Conservation (phyloP, 2,329 filamentous ascomycete species). For the Calonectria montana region DNA sequence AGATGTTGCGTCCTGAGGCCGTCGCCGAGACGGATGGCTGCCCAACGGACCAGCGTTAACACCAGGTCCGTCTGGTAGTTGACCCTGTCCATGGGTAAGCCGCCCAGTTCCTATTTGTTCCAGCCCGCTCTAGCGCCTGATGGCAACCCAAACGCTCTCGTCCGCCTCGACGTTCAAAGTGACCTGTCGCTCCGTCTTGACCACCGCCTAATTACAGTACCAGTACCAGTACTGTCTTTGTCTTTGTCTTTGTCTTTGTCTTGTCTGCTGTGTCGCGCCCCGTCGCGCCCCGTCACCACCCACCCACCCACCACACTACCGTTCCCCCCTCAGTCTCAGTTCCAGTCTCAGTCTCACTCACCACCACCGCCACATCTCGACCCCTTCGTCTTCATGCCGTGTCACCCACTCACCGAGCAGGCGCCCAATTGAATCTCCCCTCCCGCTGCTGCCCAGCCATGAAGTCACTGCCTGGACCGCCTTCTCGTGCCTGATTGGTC, state of each 20-base stretch:
- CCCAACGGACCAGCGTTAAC: conserved; percentile 9
- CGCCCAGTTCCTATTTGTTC: conserved; percentile 1
- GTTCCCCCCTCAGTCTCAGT: background rate
- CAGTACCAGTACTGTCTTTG: too few relatives aligned
- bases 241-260: too few relatives aligned
- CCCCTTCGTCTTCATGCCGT: background rate
- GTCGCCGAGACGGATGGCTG: conserved; percentile 4
- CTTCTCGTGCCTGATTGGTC: background rate
- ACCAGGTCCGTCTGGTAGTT: background rate
- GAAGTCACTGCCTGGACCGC: background rate
- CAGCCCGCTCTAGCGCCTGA: conserved; percentile 1
- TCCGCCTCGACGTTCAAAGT: conserved; percentile 12
- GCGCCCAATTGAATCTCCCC: conserved; percentile 12
- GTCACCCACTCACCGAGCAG: conserved; percentile 4
- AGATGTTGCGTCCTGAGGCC: background rate
- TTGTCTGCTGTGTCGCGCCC: too few relatives aligned
- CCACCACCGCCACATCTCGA: background rate
- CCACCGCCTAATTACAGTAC: too few relatives aligned
- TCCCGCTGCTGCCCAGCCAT: conserved; percentile 3
- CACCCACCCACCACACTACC: background rate
- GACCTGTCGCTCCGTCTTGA: conserved; percentile 7
- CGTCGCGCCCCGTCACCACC: background rate
- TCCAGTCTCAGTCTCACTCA: background rate
- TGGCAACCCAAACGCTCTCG: conserved; percentile 1
- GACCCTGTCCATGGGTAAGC: background rate